Evolutionary conservation across 257 asterid genomes (phyloP), one percentile per base, ranked within the genome.

Genomic region (Scutellaria baicalensis): DNA sequence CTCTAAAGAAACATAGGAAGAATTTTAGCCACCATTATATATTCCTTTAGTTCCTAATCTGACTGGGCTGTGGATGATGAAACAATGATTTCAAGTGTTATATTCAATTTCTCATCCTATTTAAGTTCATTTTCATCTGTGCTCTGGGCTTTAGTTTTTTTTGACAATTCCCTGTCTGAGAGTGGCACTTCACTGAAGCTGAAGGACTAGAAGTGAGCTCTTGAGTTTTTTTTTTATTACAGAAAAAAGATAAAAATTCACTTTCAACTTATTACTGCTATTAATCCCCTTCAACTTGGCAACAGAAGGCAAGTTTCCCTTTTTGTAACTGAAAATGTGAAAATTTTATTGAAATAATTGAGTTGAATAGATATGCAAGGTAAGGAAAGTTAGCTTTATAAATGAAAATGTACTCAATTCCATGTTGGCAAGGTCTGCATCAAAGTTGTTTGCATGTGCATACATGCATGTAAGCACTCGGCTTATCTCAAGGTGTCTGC

Each of bases 381-480:
- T 44, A 59, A 55, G 16, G 6, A 38, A 14, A 59, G 20, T 36
- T 36, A 36, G 9, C 47, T 59, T 59, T 59, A 16, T 36, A 59
- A 59, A 36, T 27, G 8, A 14, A 31, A n/a, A 35, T 59, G n/a
- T 36, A 14, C 27, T 58, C 9, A 61, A 52, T 20, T 68, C 57
- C 61, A 33, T 27, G 48, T 55, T 57, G 62, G 55, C 67, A 6
- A 59, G 57, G 61, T 61, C 44, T 49, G 21, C 33, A 14, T 51
- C 39, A 63, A 27, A 48, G 75, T 56, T 42, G 52, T 67, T 58
- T 58, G 31, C 52, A n/a, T 58, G 33, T 66, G 44, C 59, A 51
- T 68, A 50, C 59, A 51, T 68, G 68, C 75, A 67, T 54, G 44
- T 67, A 64, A 64, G 59, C 56, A 5, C 69, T 65, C 59, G 64